Evolutionary conservation across 2,329 filamentous ascomycete genomes (phyloP).

Genomic region (Thyridium curvatum): DNA sequence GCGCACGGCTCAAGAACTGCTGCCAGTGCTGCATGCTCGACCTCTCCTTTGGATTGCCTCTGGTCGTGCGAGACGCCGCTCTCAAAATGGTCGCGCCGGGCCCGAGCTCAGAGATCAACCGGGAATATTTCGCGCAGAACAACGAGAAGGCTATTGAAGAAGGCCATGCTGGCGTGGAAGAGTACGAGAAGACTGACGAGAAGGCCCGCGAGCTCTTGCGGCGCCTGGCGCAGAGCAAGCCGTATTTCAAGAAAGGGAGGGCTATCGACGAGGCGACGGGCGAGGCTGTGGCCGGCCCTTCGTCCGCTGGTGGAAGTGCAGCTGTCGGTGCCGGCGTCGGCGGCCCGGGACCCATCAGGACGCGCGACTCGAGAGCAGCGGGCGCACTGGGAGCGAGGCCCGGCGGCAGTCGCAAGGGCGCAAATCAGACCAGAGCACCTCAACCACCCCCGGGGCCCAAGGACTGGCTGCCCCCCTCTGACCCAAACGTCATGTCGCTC

Average conservation of each 20-base stretch:
- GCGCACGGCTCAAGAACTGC: slow-evolving; percentile 95
- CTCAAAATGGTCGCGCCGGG: slow-evolving; percentile 97
- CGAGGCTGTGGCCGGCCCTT: no score
- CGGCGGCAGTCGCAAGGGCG: slow-evolving; percentile 41
- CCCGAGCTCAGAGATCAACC: slow-evolving; percentile 85
- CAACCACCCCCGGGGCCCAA: slow-evolving; percentile 74
- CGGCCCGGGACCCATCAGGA: slow-evolving; percentile 74
- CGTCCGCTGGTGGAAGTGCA: slow-evolving; percentile 31
- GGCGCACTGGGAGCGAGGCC: slow-evolving; percentile 40
- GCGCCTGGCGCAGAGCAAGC: slow-evolving; percentile 83
- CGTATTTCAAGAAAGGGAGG: slow-evolving; percentile 87
- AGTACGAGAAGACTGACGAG: slow-evolving; percentile 95
- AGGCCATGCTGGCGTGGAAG: slow-evolving; percentile 76
- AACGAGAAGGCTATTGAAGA: slow-evolving; percentile 95
- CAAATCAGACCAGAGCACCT: slow-evolving; percentile 59
- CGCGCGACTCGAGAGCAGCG: slow-evolving; percentile 55
- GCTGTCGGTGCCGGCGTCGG: slow-evolving; percentile 50
- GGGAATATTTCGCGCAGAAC: slow-evolving; percentile 96
- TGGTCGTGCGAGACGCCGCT: slow-evolving; percentile 90
- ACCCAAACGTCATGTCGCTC: slow-evolving; percentile 82
- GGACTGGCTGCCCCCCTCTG: slow-evolving; percentile 79
- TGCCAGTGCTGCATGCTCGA: slow-evolving; percentile 99
- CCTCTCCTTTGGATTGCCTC: slow-evolving; percentile 89
- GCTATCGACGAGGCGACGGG: slow-evolving; percentile 53
- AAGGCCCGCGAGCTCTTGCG: slow-evolving; percentile 86